Percentiles rank a stretch among this genome's conserved stretches.
These are phyloP conservation scores for Fusarium buxicola DNA, from an alignment of 2,329 filamentous ascomycete species.

Conservation along the genomic window DNA sequence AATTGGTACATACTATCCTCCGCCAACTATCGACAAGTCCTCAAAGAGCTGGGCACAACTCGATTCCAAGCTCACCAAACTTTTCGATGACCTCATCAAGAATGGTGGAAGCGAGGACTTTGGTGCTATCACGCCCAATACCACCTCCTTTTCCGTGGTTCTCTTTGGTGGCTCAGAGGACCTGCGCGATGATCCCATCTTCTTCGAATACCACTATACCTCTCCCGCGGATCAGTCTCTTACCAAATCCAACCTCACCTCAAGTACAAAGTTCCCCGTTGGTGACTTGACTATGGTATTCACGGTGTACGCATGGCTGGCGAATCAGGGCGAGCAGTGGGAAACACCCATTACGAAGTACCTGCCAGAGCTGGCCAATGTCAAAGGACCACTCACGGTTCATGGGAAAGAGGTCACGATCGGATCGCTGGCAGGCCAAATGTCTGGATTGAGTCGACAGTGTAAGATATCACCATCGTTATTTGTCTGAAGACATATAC, in stretches of 20 bases:
- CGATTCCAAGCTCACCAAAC: slow-evolving; percentile 5
- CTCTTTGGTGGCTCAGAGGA: slow-evolving; percentile 32
- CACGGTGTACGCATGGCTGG: slow-evolving; percentile 50
- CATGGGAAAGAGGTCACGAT: slow-evolving; percentile 36
- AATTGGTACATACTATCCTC: slow-evolving; percentile 38
- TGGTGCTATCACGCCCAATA: slow-evolving; percentile 27
- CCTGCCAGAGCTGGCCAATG: slow-evolving; percentile 41
- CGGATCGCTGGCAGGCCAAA: slow-evolving; percentile 35
- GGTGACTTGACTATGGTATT: slow-evolving; percentile 50
- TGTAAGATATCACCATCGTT: slow-evolving; percentile 15
- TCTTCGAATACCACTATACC: slow-evolving; percentile 41
- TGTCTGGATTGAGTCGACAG: slow-evolving; percentile 36
- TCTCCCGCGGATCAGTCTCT: slow-evolving; percentile 22
- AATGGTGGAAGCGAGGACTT: slow-evolving; percentile 33
- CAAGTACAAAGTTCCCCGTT: slow-evolving; percentile 43
- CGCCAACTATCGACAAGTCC: slow-evolving; percentile 18
- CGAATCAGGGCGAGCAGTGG: slow-evolving; percentile 46
- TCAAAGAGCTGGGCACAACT: slow-evolving; percentile 7
- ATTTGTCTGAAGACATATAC: fast-evolving
- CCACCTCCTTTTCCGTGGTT: slow-evolving; percentile 34
- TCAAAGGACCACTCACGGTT: background rate
- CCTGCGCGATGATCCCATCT: slow-evolving; percentile 14
- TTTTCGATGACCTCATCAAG: slow-evolving; percentile 30
- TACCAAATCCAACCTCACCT: slow-evolving; percentile 29
- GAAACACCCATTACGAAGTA: slow-evolving; percentile 45